Evolutionary conservation across 1,139 yeast species (phyloP).

Genomic region (Saccharomyces hybrid): DNA sequence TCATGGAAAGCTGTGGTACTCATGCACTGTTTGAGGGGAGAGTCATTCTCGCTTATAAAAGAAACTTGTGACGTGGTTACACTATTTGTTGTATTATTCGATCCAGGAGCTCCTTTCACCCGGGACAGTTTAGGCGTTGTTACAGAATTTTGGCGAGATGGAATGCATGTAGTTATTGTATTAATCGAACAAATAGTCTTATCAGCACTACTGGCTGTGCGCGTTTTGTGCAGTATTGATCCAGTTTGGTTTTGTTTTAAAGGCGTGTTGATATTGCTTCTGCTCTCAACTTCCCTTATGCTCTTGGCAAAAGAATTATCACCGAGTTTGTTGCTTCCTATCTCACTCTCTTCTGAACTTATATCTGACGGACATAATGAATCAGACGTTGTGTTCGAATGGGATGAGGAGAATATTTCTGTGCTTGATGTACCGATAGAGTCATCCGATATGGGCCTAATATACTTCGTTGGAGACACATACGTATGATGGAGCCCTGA

Average conservation of each 20-base stretch:
- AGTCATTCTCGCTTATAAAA: slow-evolving; percentile 3
- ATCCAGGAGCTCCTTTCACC: slow-evolving; percentile 5
- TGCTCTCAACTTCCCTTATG: not conserved
- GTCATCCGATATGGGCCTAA: slow-evolving; percentile 22
- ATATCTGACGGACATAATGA: slow-evolving; percentile 1
- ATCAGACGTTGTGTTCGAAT: slow-evolving; percentile 2
- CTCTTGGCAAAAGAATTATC: not conserved
- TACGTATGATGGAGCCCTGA: not conserved
- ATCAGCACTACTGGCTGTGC: not conserved
- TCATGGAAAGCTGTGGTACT: not conserved
- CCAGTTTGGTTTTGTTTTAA: not conserved
- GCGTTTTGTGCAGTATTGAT: not conserved
- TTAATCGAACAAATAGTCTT: not conserved
- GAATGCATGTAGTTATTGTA: not conserved
- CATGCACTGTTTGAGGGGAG: not conserved
- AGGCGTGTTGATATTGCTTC: not conserved
- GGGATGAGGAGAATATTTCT: slow-evolving; percentile 18
- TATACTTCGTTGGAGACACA: slow-evolving; percentile 11
- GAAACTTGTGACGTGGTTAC: slow-evolving; percentile 15
- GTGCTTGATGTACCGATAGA: slow-evolving; percentile 22
- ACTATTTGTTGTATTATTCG: slow-evolving; percentile 5
- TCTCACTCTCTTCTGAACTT: not conserved
- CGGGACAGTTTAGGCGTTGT: not conserved
- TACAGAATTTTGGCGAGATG: not conserved
- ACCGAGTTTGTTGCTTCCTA: not conserved